These are phyloP conservation scores for Canavalia gladiata DNA, from an alignment of 306 rosid species.

Conservation along the genomic window DNA sequence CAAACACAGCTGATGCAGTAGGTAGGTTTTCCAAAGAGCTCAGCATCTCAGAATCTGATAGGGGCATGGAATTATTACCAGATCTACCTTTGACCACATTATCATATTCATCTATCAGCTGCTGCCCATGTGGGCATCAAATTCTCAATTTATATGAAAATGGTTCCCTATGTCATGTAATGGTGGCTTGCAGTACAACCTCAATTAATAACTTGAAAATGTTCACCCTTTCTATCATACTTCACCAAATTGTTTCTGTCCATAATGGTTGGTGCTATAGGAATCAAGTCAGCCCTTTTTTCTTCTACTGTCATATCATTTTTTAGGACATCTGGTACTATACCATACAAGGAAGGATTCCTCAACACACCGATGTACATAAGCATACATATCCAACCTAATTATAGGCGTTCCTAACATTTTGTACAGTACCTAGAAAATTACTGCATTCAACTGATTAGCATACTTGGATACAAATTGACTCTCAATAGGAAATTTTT, in stretches of 20 bases:
- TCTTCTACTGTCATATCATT: constrained; percentile 82
- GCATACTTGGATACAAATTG: constrained; percentile 94
- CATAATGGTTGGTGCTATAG: constrained; percentile 84
- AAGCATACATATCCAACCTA: constrained; percentile 91
- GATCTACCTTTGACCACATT: no score
- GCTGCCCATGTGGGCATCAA: constrained; percentile 90
- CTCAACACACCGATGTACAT: constrained; percentile 75
- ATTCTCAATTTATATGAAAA: constrained; percentile 90
- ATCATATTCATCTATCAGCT: no score
- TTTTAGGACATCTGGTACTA: constrained; percentile 75
- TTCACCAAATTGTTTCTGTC: constrained; percentile 89
- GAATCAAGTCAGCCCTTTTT: constrained; percentile 95
- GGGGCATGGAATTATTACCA: no score
- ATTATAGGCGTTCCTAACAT: constrained; percentile 80
- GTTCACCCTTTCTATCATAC: constrained; percentile 94
- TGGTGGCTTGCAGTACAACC: constrained; percentile 98
- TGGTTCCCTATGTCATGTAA: constrained; percentile 92
- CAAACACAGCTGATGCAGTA: no score
- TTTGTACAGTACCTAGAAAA: constrained; percentile 92
- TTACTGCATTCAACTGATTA: constrained; percentile 89
- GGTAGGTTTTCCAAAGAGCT: no score
- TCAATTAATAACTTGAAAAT: constrained; percentile 94
- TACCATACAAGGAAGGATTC: constrained; percentile 85
- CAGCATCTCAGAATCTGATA: no score
- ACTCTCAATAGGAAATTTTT: constrained; percentile 93